phyloP scores from a whole-genome alignment of 106 monocot species.

The Gastrodia elata region DNA sequence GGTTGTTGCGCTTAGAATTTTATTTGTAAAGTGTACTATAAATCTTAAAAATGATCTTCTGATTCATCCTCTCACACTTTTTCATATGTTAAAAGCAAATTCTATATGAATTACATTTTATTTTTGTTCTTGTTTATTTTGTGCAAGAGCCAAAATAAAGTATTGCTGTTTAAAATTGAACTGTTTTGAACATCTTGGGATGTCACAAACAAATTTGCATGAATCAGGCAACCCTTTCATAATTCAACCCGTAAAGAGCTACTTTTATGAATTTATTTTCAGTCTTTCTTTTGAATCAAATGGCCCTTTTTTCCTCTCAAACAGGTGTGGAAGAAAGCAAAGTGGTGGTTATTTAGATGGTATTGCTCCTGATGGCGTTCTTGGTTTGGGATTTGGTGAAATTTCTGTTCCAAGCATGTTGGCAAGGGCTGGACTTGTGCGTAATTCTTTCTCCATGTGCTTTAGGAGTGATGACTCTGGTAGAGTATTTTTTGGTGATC shows the following conservation, averaged over 20 bases:
- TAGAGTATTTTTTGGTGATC: conserved; percentile 74
- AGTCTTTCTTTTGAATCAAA: neutral
- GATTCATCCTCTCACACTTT: too few relatives aligned
- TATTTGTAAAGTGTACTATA: neutral
- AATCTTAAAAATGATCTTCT: too few relatives aligned
- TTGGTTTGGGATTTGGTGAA: conserved; percentile 83
- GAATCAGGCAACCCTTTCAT: too few relatives aligned
- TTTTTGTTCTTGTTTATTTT: too few relatives aligned
- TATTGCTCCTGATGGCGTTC: conserved; percentile 96
- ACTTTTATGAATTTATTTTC: too few relatives aligned
- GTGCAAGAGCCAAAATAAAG: too few relatives aligned
- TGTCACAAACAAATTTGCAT: too few relatives aligned
- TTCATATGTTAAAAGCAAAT: too few relatives aligned
- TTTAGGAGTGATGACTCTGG: conserved; percentile 80
- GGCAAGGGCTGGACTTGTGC: conserved; percentile 66
- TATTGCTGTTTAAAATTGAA: too few relatives aligned
- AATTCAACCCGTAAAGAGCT: too few relatives aligned
- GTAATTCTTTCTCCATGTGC: conserved; percentile 88
- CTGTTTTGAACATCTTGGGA: too few relatives aligned
- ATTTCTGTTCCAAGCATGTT: conserved; percentile 84
- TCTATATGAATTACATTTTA: too few relatives aligned
- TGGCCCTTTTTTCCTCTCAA: neutral
- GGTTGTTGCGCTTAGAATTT: conserved; percentile 6
- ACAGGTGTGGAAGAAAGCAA: conserved; percentile 84
- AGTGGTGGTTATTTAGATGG: conserved; percentile 90